These are phyloP conservation scores for Hygrocybe coccinea DNA, from an alignment of 768 basidiomycete species.

Conservation along the genomic window DNA sequence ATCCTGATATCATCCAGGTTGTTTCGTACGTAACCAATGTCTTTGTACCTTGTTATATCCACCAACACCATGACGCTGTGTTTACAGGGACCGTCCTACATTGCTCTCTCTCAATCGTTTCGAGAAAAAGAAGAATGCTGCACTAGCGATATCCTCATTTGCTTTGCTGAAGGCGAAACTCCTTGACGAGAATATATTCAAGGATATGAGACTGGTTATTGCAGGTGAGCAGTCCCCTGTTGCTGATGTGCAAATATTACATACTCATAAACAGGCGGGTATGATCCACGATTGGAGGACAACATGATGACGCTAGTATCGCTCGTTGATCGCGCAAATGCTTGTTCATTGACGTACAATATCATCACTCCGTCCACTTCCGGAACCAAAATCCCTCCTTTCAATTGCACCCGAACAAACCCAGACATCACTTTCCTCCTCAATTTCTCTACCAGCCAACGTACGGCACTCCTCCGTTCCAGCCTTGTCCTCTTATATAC, in stretches of 20 bases:
- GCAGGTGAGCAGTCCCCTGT: conserved; percentile 48
- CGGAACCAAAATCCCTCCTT: conserved; percentile 36
- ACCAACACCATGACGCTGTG: conserved; percentile 1
- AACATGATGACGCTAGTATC: conserved; percentile 65
- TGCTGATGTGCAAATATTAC: background rate
- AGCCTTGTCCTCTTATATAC: conserved; percentile 86
- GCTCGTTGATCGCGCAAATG: conserved; percentile 56
- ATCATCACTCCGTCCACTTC: conserved; percentile 49
- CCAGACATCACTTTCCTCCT: conserved; percentile 83
- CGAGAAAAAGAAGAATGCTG: conserved; percentile 90
- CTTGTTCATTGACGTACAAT: conserved; percentile 52
- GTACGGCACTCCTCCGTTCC: conserved; percentile 71
- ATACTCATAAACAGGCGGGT: conserved; percentile 58
- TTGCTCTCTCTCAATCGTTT: conserved; percentile 90
- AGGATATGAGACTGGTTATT: conserved; percentile 63
- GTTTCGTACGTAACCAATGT: conserved; percentile 50
- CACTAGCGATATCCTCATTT: conserved; percentile 77
- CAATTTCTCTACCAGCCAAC: conserved; percentile 83
- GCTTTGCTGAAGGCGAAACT: conserved; percentile 43
- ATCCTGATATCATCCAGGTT: conserved; percentile 51
- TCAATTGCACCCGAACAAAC: conserved; percentile 32
- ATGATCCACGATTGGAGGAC: conserved; percentile 82
- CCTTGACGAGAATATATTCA: conserved; percentile 17
- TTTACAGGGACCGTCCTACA: conserved; percentile 58
- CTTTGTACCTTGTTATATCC: background rate